These are phyloP conservation scores for Ophiostoma montium DNA, from an alignment of 2,329 filamentous ascomycete species.

Conservation along the genomic window DNA sequence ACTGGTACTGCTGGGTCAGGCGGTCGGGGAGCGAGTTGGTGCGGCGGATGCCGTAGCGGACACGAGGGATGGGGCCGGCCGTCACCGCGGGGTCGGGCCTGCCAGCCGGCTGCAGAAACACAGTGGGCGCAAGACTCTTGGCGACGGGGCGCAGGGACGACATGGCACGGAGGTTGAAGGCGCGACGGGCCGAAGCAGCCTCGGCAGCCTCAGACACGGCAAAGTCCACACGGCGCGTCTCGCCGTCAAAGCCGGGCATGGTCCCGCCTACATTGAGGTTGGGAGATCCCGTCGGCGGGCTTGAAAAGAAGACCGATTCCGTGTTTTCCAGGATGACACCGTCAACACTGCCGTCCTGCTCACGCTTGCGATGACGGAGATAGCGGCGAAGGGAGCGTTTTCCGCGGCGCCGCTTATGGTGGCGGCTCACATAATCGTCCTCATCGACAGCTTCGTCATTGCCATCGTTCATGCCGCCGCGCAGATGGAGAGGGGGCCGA, in stretches of 20 bases:
- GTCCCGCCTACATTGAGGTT: not conserved
- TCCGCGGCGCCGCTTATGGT: slow-evolving; percentile 21
- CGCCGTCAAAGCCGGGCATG: slow-evolving; percentile 8
- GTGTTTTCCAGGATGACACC: slow-evolving; percentile 14
- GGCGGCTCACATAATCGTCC: slow-evolving; percentile 27
- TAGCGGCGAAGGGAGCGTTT: slow-evolving; percentile 25
- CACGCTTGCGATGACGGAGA: slow-evolving; percentile 26
- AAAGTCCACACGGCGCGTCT: slow-evolving; percentile 29
- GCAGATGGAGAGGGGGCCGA: slow-evolving; percentile 21
- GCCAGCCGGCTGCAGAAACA: slow-evolving; percentile 42
- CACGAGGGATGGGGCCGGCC: slow-evolving; percentile 36
- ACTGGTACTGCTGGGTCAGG: slow-evolving; percentile 34
- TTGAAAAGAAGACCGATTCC: not conserved
- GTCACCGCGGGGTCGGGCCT: slow-evolving; percentile 16
- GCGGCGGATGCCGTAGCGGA: slow-evolving; percentile 52
- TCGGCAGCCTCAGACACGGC: slow-evolving; percentile 19
- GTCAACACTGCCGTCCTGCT: slow-evolving; percentile 15
- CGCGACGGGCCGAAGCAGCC: slow-evolving; percentile 24
- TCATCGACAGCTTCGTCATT: slow-evolving; percentile 33
- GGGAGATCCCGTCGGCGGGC: not conserved
- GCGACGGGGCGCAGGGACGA: slow-evolving; percentile 49
- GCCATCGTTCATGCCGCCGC: slow-evolving; percentile 23
- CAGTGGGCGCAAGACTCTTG: slow-evolving; percentile 55
- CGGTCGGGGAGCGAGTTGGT: slow-evolving; percentile 63
- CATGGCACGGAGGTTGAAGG: slow-evolving; percentile 45